Evolutionary conservation across 108 stramenopile genomes (phyloP).

Genomic region (Bacterosira constricta): DNA sequence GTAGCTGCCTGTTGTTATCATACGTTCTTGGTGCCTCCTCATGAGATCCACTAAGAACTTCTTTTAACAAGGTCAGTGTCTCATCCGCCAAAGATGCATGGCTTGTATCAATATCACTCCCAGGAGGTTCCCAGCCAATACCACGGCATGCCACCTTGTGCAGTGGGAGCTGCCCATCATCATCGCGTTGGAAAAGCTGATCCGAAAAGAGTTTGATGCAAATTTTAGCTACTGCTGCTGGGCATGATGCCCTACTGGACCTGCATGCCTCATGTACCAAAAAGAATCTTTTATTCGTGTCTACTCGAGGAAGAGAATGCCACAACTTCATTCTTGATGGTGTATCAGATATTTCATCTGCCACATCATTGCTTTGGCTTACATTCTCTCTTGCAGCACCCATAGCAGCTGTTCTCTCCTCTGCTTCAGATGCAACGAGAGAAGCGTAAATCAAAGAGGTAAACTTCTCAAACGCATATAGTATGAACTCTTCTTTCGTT

Average conservation of each 20-base stretch:
- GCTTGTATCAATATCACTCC: conserved; percentile 27
- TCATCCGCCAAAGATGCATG: conserved; percentile 45
- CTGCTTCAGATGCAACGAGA: conserved; percentile 26
- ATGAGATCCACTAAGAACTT: conserved; percentile 56
- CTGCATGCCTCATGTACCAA: conserved; percentile 60
- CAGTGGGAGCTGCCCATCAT: conserved; percentile 57
- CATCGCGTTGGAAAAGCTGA: conserved; percentile 46
- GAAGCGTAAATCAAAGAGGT: conserved; percentile 26
- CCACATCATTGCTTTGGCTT: background rate
- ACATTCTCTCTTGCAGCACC: background rate
- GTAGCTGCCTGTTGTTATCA: conserved; percentile 54
- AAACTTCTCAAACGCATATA: conserved; percentile 38
- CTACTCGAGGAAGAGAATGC: conserved; percentile 35
- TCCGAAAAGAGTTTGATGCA: conserved; percentile 57
- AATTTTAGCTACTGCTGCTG: conserved; percentile 57
- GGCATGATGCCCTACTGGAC: conserved; percentile 48
- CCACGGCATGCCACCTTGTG: conserved; percentile 67
- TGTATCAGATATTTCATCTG: conserved; percentile 2
- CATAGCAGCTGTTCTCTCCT: conserved; percentile 5
- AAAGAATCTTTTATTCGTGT: conserved; percentile 26
- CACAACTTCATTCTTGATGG: conserved; percentile 34
- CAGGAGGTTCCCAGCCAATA: conserved; percentile 56
- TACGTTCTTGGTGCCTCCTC: conserved; percentile 21
- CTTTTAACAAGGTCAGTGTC: conserved; percentile 49
- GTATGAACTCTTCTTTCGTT: conserved; percentile 40